Evolutionary conservation across 768 basidiomycete species (phyloP), one percentile per base, ranked within the genome.

Genomic region (Mycena sanguinolenta): DNA sequence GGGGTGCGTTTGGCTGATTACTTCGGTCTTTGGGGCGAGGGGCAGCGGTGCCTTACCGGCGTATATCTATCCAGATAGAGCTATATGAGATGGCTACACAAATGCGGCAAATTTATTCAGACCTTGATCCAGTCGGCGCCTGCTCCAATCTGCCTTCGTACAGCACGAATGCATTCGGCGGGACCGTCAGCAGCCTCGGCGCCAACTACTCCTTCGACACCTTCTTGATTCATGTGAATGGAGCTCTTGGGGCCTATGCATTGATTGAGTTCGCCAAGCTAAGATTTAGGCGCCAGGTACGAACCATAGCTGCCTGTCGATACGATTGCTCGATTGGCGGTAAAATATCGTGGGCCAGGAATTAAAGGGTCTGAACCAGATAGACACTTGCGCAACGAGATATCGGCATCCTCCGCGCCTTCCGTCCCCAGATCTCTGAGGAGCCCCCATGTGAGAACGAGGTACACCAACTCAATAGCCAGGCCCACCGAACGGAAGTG

Each of bases 91-190:
- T 71, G 25, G 36, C 21, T 28, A 65, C 32, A 36, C 17, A 54
- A 46, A n/a, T 27, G 10, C 46, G 9, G 25, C 4, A 34, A 36
- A 46, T 27, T 50, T 13, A n/a, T 55, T 46, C 62, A 39, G 6
- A 73, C 75, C 85, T 91, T 91, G 72, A 92, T 89, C 88, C 87
- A 90, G 77, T 92, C 91, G 5, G 90, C 87, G 9, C 90, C 90
- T 16, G 88, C 86, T 34, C 90, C 90, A 63, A 92, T 84, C 71
- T 91, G 91, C 67, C 83, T 84, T 30, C 90, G 82, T 7, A 90
- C 88, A 16, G 86, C 89, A 67, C 83, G 84, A 46, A 86, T 75
- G 73, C 90, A 89, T 38, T 83, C 88, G 36, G 85, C 86, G 27
- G 84, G 78, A 1, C 90, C 91, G 70, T 92, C 90, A 1, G 85